Evolutionary conservation across 179 eudicot species (phyloP).

Genomic region (Sideroxylon spinosum): DNA sequence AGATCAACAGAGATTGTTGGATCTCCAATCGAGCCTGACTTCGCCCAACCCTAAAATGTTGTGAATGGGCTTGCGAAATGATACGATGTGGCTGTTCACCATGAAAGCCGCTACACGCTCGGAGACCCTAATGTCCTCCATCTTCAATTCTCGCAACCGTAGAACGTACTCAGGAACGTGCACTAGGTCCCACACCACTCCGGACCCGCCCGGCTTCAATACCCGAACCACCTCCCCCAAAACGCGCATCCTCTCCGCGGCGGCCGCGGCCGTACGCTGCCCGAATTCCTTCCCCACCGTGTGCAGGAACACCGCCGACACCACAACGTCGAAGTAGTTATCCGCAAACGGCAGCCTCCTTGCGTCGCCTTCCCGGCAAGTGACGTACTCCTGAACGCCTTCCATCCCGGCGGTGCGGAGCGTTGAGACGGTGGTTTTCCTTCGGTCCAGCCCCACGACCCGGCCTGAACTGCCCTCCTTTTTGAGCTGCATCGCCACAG

Average conservation of each 20-base stretch:
- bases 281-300: constrained; percentile 71
- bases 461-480: constrained; percentile 76
- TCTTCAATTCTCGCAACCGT: constrained; percentile 55
- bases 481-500: constrained; percentile 74
- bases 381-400: constrained; percentile 88
- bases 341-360: constrained; percentile 68
- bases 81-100: constrained; percentile 76
- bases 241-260: constrained; percentile 75
- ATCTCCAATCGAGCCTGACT: constrained; percentile 85
- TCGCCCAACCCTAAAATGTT: constrained; percentile 45
- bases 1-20: constrained; percentile 13
- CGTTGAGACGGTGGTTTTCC: constrained; percentile 36
- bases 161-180: constrained; percentile 80
- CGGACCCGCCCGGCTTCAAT: constrained; percentile 70
- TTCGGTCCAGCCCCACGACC: constrained; percentile 66
- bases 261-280: constrained; percentile 47
- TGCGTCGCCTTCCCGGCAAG: constrained; percentile 81
- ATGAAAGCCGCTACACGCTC: constrained; percentile 83
- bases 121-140: constrained; percentile 82
- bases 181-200: constrained; percentile 85
- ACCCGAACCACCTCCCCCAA: constrained; percentile 75
- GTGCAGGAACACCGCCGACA: constrained; percentile 58
- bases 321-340: constrained; percentile 83
- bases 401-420: constrained; percentile 60
- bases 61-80: constrained; percentile 68